Base-by-base conservation (phyloP, 306 rosid genomes). In the Lupinus albus region DNA sequence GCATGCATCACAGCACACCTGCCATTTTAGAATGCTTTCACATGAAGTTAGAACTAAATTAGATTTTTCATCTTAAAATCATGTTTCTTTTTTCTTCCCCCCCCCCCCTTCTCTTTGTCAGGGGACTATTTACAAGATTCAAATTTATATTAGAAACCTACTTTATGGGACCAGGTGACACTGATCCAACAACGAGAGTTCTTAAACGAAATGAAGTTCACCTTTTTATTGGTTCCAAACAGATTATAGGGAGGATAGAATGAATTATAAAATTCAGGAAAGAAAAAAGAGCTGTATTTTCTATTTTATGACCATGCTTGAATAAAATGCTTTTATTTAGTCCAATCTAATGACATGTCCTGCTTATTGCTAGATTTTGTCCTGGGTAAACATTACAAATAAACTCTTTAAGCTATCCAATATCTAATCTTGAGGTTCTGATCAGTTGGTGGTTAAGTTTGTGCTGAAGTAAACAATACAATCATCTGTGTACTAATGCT, bases 401-500 rank as follows among this genome's bases (percentile, higher is more conserved):
- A 42, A 67, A n/a, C 59, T 48, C 45, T 66, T 65, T 66, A 35
- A 64, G 55, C 25, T 59, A 58, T 42, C 39, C 38, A 32, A 54
- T 60, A 58, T 42, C 39, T 36, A 33, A 45, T 14, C 68, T 33
- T 21, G 12, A 14, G 36, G 46, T 65, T 65, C 51, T 64, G 45
- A 7, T 49, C 53, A 35, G 59, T 56, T 66, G 45, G 42, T 58
- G 52, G 61, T 67, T 49, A 15, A 21, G 13, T 49, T 58, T 30
- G 14, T 69, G 63, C 49, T 39, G 69, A 54, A 50, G 48, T 28
- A 25, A 25, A 25, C 4, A 57, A 15, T n/a, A 12, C 56, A 46
- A 52, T 30, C 39, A 52, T 30, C 39, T 54, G 39, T 35, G 15
- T 54, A 56, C 45, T 33, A 55, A 9, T 64, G 35, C 35, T 58